Conservation (phyloP, 345 rosid genomes). For the Eucalyptus marginata region DNA sequence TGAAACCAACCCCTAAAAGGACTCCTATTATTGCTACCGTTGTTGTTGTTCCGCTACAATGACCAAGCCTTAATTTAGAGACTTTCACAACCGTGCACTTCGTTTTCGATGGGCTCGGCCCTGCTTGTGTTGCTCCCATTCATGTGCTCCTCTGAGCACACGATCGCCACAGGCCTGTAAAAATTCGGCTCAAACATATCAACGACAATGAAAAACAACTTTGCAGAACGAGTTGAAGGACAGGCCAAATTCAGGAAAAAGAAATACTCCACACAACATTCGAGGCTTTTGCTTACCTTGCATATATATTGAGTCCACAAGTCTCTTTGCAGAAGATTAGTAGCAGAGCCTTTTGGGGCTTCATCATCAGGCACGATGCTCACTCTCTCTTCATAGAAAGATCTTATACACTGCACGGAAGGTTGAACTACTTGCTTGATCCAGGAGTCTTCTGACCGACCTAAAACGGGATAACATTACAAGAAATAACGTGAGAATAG, state of each 20-base stretch:
- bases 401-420: slow-evolving; percentile 25
- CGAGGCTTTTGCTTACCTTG: slow-evolving; percentile 27
- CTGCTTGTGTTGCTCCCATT: slow-evolving; percentile 86
- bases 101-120: slow-evolving; percentile 84
- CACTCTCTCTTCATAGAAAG: slow-evolving; percentile 25
- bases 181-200: neutral
- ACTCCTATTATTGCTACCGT: neutral
- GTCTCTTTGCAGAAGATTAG: slow-evolving; percentile 31
- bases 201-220: neutral
- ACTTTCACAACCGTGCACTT: slow-evolving; percentile 24
- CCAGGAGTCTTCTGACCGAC: slow-evolving; percentile 63
- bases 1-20: neutral
- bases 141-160: slow-evolving; percentile 80
- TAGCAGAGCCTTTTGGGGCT: neutral
- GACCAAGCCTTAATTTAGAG: neutral
- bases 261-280: neutral
- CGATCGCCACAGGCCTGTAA: slow-evolving; percentile 75
- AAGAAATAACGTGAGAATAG: neutral
- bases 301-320: slow-evolving; percentile 82
- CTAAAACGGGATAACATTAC: slow-evolving; percentile 15
- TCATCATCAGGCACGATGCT: neutral
- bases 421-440: slow-evolving; percentile 54
- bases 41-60: neutral
- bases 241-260: neutral
- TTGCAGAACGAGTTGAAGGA: neutral